Evolutionary conservation across 192 early-diverging fungal species (phyloP), one percentile per base, ranked within the genome.

Genomic region (Coemansia sp.): DNA sequence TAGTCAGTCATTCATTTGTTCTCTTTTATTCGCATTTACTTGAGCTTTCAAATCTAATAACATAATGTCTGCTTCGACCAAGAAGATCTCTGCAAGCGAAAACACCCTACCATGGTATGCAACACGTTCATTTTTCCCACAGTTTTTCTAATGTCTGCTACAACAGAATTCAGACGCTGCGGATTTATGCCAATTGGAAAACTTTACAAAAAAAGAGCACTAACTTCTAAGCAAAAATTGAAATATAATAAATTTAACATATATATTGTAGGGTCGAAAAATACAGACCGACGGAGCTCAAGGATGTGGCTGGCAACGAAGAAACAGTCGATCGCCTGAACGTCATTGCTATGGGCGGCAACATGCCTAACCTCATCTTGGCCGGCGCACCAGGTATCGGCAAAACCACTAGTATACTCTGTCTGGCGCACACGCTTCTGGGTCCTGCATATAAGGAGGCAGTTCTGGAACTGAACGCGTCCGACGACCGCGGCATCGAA

Each of bases 391-490:
- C 97, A 0, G 97, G 97, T 59, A 97, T 97, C 58, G 97, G 97
- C 59, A 99, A 99, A 71, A 99, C 97, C 3, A 99, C 96, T 2
- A 93, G 92, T 60, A 94, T 99, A 56, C 82, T 94, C 17, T 97
- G 95, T 56, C 83, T 99, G 25, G 96, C 96, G 4, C 87, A 92
- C 69, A 92, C 93, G 71, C 76, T 99, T 30, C 85, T 98, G 1
- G 97, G 97, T 1, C 61, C 84, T 8, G 69, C 89, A 5, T 90
- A 88, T 70, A 96, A 97, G 73, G 95, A 97, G 66, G 97, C 92
- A 16, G 95, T 99, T 14, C 72, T 97, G 32, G 97, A 99, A 71
- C 81, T 99, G 49, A 99, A 99, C 68, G 97, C 97, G n/a, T 97
- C 96, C 0, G 97, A 99, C 68, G 97, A 99, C 73, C 75, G 77